Conservation (phyloP, 805 yeast genomes). For the Nakazawaea wyomingensis region DNA sequence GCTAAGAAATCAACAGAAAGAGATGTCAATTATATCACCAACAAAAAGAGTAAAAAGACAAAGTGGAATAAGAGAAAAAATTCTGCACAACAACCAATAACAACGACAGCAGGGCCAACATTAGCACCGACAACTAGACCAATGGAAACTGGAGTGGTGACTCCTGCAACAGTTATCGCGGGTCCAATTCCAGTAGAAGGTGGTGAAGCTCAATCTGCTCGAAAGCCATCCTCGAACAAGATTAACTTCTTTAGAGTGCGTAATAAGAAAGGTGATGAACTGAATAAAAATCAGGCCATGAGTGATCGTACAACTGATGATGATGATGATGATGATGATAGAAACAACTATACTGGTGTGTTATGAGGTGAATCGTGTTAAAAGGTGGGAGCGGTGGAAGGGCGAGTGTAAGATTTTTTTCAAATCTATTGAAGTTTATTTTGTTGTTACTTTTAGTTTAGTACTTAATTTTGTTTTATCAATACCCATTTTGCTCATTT, state of each 20-base stretch:
- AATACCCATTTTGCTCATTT: too few relatives aligned
- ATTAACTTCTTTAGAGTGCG: constrained; percentile 12
- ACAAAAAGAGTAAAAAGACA: neutral
- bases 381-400: too few relatives aligned
- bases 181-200: neutral
- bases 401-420: too few relatives aligned
- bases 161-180: neutral
- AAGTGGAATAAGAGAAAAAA: too few relatives aligned
- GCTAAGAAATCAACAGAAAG: neutral
- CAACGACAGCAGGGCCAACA: too few relatives aligned
- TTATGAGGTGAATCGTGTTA: too few relatives aligned
- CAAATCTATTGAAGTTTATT: too few relatives aligned
- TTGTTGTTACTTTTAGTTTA: too few relatives aligned
- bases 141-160: neutral
- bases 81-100: too few relatives aligned
- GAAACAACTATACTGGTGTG: neutral
- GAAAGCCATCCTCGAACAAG: constrained; percentile 1
- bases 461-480: too few relatives aligned
- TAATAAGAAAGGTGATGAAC: constrained; percentile 1
- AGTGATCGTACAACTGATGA: neutral
- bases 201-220: too few relatives aligned
- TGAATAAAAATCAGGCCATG: neutral
- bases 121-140: too few relatives aligned
- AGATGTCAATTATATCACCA: neutral
- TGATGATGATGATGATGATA: neutral